Evolutionary conservation across 2,329 filamentous ascomycete species (phyloP).

Genomic region (Colletotrichum costaricense): DNA sequence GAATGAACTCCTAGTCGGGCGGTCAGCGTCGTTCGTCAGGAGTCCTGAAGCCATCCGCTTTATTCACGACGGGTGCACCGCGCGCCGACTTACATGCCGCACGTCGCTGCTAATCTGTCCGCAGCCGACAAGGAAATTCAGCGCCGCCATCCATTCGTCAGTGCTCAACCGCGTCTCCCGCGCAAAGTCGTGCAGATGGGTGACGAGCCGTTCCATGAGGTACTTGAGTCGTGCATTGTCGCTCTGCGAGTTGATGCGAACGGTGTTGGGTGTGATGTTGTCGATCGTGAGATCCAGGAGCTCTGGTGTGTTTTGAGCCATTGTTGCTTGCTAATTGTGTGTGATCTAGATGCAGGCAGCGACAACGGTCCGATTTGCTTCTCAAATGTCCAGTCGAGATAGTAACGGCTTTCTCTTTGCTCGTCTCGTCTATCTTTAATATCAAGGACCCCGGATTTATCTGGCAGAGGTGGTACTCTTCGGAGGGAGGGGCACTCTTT

Average conservation of each 20-base stretch:
- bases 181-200: slow-evolving; percentile 81
- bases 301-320: slow-evolving; percentile 47
- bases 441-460: neutral
- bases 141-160: slow-evolving; percentile 77
- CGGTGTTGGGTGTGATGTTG: slow-evolving; percentile 80
- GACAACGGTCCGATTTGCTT: neutral
- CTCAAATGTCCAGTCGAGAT: neutral
- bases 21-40: neutral
- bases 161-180: slow-evolving; percentile 79
- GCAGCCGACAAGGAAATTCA: slow-evolving; percentile 75
- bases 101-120: slow-evolving; percentile 77
- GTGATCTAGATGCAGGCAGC: neutral
- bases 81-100: slow-evolving; percentile 63
- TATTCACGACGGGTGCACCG: no score
- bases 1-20: slow-evolving; percentile 72
- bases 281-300: slow-evolving; percentile 77
- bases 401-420: neutral
- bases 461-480: neutral
- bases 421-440: neutral
- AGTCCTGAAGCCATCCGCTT: neutral
- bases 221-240: slow-evolving; percentile 72
- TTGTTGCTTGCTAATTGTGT: neutral
- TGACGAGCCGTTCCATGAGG: slow-evolving; percentile 75
- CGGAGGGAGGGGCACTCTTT: slow-evolving; percentile 17
- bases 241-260: slow-evolving; percentile 76